phyloP scores from a whole-genome alignment of 208 protist species.

The Leishmania tarentolae region DNA sequence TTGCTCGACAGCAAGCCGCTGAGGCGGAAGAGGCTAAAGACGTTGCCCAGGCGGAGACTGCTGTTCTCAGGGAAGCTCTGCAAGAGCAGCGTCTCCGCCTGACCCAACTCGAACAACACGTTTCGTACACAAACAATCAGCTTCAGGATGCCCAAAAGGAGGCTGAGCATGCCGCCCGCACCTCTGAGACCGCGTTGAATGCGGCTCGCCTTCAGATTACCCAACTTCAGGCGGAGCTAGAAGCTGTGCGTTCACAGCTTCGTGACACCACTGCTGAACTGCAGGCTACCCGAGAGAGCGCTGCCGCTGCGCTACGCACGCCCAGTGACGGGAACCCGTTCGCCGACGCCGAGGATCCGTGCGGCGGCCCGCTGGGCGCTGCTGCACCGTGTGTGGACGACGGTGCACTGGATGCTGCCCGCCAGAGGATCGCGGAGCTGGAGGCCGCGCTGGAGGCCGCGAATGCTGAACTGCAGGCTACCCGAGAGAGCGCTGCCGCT shows the following conservation, averaged over 20 bases:
- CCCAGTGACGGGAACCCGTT: no score
- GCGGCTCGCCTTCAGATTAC: not conserved
- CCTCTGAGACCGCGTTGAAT: not conserved
- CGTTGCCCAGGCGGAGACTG: not conserved
- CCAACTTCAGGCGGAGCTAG: not conserved
- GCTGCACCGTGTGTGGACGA: no score
- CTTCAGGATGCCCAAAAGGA: slow-evolving; percentile 4
- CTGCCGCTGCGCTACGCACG: no score
- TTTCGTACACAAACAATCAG: not conserved
- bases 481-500: not conserved
- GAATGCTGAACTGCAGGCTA: slow-evolving; percentile 1
- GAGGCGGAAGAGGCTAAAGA: not conserved
- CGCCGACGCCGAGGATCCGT: no score
- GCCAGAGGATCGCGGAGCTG: slow-evolving; percentile 12
- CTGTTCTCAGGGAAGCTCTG: not conserved
- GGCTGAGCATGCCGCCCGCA: not conserved
- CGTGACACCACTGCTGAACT: no score
- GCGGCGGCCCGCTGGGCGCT: no score
- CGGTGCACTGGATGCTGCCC: no score
- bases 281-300: no score
- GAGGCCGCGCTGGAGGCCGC: slow-evolving; percentile 12
- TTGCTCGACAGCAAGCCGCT: not conserved
- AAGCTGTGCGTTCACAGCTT: no score
- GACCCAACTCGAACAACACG: not conserved
- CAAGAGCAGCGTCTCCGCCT: not conserved